Conservation (phyloP, 2,329 filamentous ascomycete species). For the Cytospora paraplurivora region DNA sequence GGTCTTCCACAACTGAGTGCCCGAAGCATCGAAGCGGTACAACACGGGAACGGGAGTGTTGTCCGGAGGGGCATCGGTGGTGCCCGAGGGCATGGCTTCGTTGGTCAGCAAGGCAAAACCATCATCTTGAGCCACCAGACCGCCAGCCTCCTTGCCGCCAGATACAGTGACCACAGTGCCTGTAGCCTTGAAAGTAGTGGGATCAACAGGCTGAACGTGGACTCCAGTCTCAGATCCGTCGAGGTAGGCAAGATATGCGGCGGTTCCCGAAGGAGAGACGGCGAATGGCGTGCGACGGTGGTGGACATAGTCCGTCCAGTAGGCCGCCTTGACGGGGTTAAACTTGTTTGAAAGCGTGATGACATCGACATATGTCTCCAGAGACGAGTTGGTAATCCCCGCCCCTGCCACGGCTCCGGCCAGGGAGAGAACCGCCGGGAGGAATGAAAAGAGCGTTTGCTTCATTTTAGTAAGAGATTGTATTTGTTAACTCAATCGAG, state of each 20-base stretch:
- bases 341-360: constrained; percentile 54
- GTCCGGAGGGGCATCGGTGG: constrained; percentile 49
- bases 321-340: constrained; percentile 59
- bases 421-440: constrained; percentile 24
- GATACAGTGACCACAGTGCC: constrained; percentile 54
- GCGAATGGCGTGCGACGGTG: constrained; percentile 65
- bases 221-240: constrained; percentile 57
- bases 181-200: constrained; percentile 54
- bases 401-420: constrained; percentile 19
- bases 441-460: constrained; percentile 13
- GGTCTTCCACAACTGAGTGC: constrained; percentile 59
- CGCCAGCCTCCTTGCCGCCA: constrained; percentile 61
- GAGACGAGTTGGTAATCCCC: constrained; percentile 32
- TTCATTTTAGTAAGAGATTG: constrained; percentile 24
- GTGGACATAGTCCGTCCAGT: constrained; percentile 64
- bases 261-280: constrained; percentile 61
- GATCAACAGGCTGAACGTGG: constrained; percentile 59
- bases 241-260: constrained; percentile 62
- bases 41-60: constrained; percentile 56
- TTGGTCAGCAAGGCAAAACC: constrained; percentile 65
- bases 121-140: constrained; percentile 63
- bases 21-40: constrained; percentile 57
- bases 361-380: constrained; percentile 42
- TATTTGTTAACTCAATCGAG: constrained; percentile 15
- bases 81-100: constrained; percentile 54